phyloP scores from a whole-genome alignment of 176 grass and related monocot genomes.

The Avena sativa region DNA sequence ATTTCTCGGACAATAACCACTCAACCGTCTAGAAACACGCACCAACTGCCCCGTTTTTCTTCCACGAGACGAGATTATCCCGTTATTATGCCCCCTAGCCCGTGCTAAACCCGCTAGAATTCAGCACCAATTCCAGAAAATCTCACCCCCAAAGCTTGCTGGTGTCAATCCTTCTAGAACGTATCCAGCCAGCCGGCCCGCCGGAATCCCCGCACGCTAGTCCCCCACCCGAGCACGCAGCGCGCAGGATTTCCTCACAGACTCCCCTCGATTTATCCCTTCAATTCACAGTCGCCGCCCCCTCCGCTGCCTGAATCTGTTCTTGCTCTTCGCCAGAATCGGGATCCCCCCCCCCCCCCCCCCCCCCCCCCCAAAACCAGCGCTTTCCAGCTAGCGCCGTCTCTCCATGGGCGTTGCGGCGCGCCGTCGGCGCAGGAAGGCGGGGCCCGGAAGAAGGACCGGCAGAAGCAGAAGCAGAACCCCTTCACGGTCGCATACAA shows the following conservation, averaged over 20 bases:
- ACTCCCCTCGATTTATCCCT: not conserved
- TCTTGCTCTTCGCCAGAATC: not conserved
- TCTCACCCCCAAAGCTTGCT: not conserved
- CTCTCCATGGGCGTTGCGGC: slow-evolving; percentile 64
- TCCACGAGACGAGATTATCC: not conserved
- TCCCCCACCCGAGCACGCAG: not conserved
- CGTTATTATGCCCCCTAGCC: too few relatives aligned
- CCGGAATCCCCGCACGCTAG: slow-evolving; percentile 23
- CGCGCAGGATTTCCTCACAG: slow-evolving; percentile 18
- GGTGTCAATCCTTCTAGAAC: slow-evolving; percentile 35
- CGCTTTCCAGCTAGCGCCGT: not conserved
- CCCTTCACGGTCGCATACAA: slow-evolving; percentile 58
- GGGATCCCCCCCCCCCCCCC: not conserved
- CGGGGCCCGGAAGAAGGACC: slow-evolving; percentile 4
- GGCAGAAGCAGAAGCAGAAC: slow-evolving; percentile 42
- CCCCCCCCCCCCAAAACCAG: not conserved
- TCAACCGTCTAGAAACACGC: slow-evolving; percentile 21
- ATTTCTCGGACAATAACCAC: slow-evolving; percentile 25
- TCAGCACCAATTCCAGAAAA: not conserved
- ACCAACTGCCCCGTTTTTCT: slow-evolving; percentile 36
- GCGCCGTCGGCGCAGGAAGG: slow-evolving; percentile 42
- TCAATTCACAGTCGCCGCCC: not conserved
- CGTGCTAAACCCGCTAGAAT: slow-evolving; percentile 27
- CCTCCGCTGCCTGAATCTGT: slow-evolving; percentile 34
- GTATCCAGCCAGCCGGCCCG: not conserved